Conservation (phyloP, 2,329 filamentous ascomycete genomes). For the Fusarium mexicanum region DNA sequence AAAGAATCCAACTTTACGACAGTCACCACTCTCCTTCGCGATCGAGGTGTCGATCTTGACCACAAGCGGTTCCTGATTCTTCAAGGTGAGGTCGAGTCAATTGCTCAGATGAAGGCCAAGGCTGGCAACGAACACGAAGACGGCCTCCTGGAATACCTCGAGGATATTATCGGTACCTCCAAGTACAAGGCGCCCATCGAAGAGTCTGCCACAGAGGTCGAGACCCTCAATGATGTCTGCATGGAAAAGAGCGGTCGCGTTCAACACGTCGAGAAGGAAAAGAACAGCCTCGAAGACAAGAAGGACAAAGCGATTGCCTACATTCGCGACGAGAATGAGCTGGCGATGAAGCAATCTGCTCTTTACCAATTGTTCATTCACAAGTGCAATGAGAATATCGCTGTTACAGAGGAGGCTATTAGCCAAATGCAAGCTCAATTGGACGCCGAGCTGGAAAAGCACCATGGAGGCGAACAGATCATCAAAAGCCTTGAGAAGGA, state of each 20-base stretch:
- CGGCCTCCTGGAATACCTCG: slow-evolving; percentile 92
- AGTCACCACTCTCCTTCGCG: slow-evolving; percentile 86
- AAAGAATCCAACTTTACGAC: slow-evolving; percentile 91
- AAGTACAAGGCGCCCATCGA: slow-evolving; percentile 99
- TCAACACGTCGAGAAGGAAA: slow-evolving; percentile 98
- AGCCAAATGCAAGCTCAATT: slow-evolving; percentile 89
- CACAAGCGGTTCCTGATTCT: slow-evolving; percentile 98
- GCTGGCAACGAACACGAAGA: slow-evolving; percentile 95
- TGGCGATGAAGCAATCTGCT: slow-evolving; percentile 87
- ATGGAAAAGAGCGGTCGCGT: slow-evolving; percentile 95
- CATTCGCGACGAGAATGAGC: slow-evolving; percentile 91
- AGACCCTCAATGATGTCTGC: slow-evolving; percentile 92
- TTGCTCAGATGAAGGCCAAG: slow-evolving; percentile 99
- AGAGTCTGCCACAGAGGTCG: slow-evolving; percentile 88
- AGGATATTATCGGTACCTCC: slow-evolving; percentile 98
- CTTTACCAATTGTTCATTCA: slow-evolving; percentile 92
- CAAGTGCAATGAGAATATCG: slow-evolving; percentile 88
- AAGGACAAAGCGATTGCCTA: slow-evolving; percentile 93
- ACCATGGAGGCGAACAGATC: slow-evolving; percentile 86
- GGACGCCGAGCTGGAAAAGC: slow-evolving; percentile 88
- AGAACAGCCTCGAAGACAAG: slow-evolving; percentile 90
- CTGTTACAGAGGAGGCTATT: slow-evolving; percentile 89
- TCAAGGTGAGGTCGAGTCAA: slow-evolving; percentile 97
- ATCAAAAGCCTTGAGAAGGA: slow-evolving; percentile 90
- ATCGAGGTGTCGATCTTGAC: slow-evolving; percentile 91